These are phyloP conservation scores for Petunia secreta DNA, from an alignment of 257 asterid species.

Conservation along the genomic window DNA sequence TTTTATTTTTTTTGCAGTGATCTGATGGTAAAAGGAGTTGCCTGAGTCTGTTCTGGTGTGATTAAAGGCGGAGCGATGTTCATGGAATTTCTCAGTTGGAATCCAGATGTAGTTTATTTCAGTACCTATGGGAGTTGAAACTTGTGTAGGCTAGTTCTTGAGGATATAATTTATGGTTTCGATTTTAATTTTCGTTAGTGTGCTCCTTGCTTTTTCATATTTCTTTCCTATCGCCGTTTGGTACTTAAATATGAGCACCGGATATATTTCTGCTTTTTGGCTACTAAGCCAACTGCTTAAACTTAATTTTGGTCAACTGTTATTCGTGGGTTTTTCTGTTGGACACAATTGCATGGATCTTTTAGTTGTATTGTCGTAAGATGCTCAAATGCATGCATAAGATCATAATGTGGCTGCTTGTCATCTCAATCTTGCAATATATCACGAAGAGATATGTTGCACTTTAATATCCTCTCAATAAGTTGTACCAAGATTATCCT, in stretches of 20 bases:
- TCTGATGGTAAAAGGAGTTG: background rate
- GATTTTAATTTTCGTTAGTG: background rate
- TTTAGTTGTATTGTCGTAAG: background rate
- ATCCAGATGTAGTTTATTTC: constrained; percentile 14
- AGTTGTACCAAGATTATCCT: too few species aligned
- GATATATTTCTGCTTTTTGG: constrained; percentile 18
- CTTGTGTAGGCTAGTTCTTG: constrained; percentile 4
- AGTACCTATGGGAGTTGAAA: background rate
- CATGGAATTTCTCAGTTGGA: background rate
- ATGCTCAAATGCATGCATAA: background rate
- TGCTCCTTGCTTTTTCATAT: background rate
- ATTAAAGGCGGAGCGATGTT: background rate
- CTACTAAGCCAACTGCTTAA: background rate
- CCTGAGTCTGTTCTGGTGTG: background rate
- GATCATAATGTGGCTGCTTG: too few species aligned
- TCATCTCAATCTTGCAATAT: too few species aligned
- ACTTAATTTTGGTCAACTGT: background rate
- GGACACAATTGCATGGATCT: background rate
- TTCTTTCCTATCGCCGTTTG: background rate
- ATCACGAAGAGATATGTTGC: too few species aligned
- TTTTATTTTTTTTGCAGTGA: constrained; percentile 21
- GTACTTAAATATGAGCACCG: background rate
- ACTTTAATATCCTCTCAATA: too few species aligned
- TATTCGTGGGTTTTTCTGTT: background rate
- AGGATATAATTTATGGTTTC: background rate